Base-by-base conservation (phyloP, 2,329 filamentous ascomycete genomes). In the Paracamarosporium sp. region DNA sequence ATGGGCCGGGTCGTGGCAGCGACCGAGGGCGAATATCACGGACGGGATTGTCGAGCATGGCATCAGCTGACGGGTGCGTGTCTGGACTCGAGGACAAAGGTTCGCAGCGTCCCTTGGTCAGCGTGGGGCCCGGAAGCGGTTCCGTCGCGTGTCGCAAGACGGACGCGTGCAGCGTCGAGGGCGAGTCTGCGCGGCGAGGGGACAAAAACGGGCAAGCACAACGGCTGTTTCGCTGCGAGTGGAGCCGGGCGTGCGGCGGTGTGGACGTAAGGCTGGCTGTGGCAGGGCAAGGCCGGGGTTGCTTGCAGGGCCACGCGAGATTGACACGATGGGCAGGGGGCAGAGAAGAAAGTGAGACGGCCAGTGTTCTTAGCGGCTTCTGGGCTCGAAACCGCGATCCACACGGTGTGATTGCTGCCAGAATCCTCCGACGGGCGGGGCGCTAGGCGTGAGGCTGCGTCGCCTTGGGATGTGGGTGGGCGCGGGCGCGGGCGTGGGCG, bases 301-400 rank as follows among this genome's bases (percentile, higher is more conserved):
- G 66, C 68, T 68, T 72, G 70, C 69, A 72, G 61, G 64, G 70
- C 73, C 74, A 75, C 74, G 74, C 72, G 73, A 76, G 71, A 72
- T 70, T 60, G 64, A 67, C 61, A 66, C 57, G 66, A 69, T 68
- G 61, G 53, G 67, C 69, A 71, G 70, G 71, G 72, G 69, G 58
- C 13, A 50, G 53, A 56, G 68, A 67, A 67, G 66, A 62, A 55
- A 62, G 60, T 75, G 70, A 72, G 71, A 76, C 73, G 59, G 56
- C 70, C 69, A 72, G 61, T 65, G 64, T 71, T 71, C 68, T 71
- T 74, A 75, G 72, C 68, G 70, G 61, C 67, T 69, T 67, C 69
- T 68, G 64, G 64, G 24, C 44, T 61, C 55, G 58, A 63, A 59
- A 53, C 50, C 46, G 46, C 59, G 60, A 60, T 60, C 63, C 69